Conservation (phyloP, 2,329 filamentous ascomycete species). For the Epichloe coenophiala region DNA sequence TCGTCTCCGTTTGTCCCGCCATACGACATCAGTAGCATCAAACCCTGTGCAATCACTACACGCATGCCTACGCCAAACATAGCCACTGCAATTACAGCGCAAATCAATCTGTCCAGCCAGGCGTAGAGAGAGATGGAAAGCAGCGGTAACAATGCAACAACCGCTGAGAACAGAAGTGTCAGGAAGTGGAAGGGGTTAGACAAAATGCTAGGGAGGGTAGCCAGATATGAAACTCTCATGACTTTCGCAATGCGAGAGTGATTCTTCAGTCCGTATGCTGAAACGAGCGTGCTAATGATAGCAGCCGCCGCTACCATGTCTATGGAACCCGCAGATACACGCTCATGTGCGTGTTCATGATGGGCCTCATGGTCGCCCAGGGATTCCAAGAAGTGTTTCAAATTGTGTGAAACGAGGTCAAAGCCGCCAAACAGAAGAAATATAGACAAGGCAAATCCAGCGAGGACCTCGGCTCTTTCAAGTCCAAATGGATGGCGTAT, state of each 20-base stretch:
- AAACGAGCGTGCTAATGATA: constrained; percentile 70
- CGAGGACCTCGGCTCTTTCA: constrained; percentile 83
- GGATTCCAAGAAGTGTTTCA: constrained; percentile 79
- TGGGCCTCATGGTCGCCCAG: constrained; percentile 52
- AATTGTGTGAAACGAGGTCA: constrained; percentile 83
- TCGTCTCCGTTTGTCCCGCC: constrained; percentile 23
- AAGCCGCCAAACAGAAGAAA: constrained; percentile 96
- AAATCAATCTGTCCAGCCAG: constrained; percentile 73
- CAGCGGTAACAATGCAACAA: constrained; percentile 71
- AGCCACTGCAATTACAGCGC: constrained; percentile 63
- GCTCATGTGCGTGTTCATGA: constrained; percentile 50
- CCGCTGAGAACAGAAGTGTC: constrained; percentile 70
- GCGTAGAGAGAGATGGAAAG: constrained; percentile 69
- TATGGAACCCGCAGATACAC: constrained; percentile 60
- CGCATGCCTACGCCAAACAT: constrained; percentile 84
- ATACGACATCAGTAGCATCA: constrained; percentile 95
- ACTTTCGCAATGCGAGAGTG: constrained; percentile 85
- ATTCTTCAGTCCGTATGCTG: constrained; percentile 76
- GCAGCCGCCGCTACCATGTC: constrained; percentile 72
- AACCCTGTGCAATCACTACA: constrained; percentile 71
- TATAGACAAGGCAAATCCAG: constrained; percentile 90
- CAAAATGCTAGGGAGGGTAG: constrained; percentile 70
- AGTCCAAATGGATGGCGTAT: constrained; percentile 90
- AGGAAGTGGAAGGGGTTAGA: constrained; percentile 93
- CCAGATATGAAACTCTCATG: constrained; percentile 75